These are phyloP conservation scores for Corynespora cassiicola DNA, from an alignment of 2,329 filamentous ascomycete genomes.

Conservation along the genomic window DNA sequence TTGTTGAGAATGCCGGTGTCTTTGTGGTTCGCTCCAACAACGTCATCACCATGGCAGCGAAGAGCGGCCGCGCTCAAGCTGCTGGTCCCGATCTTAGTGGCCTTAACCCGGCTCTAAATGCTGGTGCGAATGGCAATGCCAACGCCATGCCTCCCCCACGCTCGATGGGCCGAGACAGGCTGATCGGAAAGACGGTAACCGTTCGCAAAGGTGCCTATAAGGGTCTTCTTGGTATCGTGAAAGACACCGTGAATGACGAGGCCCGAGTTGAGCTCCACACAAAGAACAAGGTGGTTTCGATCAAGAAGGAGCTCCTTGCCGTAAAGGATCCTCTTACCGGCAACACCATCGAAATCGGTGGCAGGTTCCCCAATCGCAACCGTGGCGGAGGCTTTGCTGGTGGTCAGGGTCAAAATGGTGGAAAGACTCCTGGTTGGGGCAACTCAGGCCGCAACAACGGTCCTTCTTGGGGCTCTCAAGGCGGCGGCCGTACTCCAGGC, in stretches of 20 bases:
- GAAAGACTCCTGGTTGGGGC: conserved; percentile 44
- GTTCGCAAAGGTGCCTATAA: conserved; percentile 90
- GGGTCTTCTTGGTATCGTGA: conserved; percentile 91
- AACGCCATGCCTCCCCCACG: conserved; percentile 71
- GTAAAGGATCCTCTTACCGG: conserved; percentile 85
- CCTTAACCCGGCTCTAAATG: conserved; percentile 85
- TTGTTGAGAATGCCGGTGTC: conserved; percentile 85
- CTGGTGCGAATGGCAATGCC: conserved; percentile 59
- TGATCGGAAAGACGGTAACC: conserved; percentile 90
- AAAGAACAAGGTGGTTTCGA: conserved; percentile 88
- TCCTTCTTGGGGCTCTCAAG: conserved; percentile 56
- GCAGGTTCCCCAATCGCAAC: conserved; percentile 42
- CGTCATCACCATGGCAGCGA: conserved; percentile 90
- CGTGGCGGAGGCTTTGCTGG: conserved; percentile 50
- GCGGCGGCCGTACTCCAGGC: conserved; percentile 53
- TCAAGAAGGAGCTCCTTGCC: conserved; percentile 80
- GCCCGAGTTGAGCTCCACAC: conserved; percentile 93
- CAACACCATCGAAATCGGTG: conserved; percentile 73
- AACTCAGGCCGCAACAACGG: conserved; percentile 48
- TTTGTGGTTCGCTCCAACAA: conserved; percentile 87
- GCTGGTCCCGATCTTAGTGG: conserved; percentile 81
- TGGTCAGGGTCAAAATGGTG: conserved; percentile 43
- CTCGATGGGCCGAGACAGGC: conserved; percentile 76
- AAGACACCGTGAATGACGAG: conserved; percentile 85
- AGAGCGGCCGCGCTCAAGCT: conserved; percentile 79